Percentiles rank a stretch among this genome's conserved stretches.
Conservation (phyloP, 306 rosid species). For the Cicer chorassanicum region DNA sequence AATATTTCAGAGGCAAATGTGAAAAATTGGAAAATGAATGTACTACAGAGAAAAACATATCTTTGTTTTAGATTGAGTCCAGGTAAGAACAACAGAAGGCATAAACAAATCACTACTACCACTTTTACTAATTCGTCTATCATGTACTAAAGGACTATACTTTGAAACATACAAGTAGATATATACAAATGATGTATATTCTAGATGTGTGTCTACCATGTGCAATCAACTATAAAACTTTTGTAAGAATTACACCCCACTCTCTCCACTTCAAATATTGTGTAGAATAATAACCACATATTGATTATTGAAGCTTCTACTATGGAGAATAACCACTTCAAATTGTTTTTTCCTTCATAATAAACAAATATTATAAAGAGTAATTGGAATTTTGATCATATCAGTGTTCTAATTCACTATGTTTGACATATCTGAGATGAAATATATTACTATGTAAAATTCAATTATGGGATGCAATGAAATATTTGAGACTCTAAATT, state of each 20-base stretch:
- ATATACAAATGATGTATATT: not conserved
- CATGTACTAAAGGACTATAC: slow-evolving; percentile 25
- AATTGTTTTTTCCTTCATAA: too few relatives aligned
- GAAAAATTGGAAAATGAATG: slow-evolving; percentile 31
- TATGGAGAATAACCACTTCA: too few relatives aligned
- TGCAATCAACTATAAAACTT: not conserved
- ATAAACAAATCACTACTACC: slow-evolving; percentile 19
- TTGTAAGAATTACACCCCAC: not conserved
- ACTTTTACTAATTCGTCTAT: not conserved
- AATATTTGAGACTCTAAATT: too few relatives aligned
- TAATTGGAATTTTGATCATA: too few relatives aligned
- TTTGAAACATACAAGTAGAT: slow-evolving; percentile 7
- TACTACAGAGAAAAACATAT: slow-evolving; percentile 29
- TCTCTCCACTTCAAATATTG: not conserved
- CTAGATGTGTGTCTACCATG: not conserved
- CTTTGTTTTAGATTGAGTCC: slow-evolving; percentile 11
- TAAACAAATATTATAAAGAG: too few relatives aligned
- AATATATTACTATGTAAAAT: too few relatives aligned
- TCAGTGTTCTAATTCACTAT: too few relatives aligned
- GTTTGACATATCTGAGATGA: too few relatives aligned
- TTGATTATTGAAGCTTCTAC: too few relatives aligned
- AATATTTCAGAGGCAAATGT: slow-evolving; percentile 11
- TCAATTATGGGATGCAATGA: too few relatives aligned
- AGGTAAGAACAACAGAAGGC: slow-evolving; percentile 32
- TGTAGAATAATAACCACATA: too few relatives aligned